Evolutionary conservation across 208 protist genomes (phyloP), one percentile per base, ranked within the genome.

Genomic region (Trypanosoma theileri): DNA sequence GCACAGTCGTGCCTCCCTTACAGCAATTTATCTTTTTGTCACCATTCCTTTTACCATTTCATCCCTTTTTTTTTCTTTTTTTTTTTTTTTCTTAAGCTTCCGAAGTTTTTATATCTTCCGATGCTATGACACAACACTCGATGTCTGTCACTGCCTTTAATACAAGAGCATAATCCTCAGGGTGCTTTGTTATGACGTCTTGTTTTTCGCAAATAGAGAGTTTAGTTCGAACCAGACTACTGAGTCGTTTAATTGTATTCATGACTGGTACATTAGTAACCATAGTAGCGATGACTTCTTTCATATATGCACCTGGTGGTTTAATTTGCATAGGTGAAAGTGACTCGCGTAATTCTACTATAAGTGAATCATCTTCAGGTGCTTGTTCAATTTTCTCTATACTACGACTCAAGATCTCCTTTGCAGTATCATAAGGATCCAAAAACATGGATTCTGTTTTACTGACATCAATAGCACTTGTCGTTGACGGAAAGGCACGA

Each of bases 61-160:
- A 17, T 54, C 44, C 6, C 14, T 16, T 1, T 54, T 42, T 41
- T 66, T 45, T 40, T 66, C 1, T 55, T 48, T 45, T 53, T 11
- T 57, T 1, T 17, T 9, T 16, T 9, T 24, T 46, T 69, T 41
- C 53, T 16, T 48, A 40, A 55, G 4, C 3, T 17, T 50, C 31
- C 0, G 40, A 42, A 53, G 1, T 0, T 13, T 41, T 3, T 10
- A 65, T 65, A 41, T 68, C 75, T 40, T 77, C 66, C 68, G 88
- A 82, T 16, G 82, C 86, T 52, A 96, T 89, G 4, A 96, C 64
- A 41, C 72, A 73, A 71, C 91, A 96, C 73, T 94, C 86, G 12
- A 96, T 92, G 54, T 96, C 91, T 4, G 86, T 87, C 56, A 92
- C 71, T 3, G 87, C 88, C 81, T 96, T 96, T 64, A 96, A 79